These are phyloP conservation scores for Malania oleifera DNA, from an alignment of 164 flowering plant species.

Conservation along the genomic window DNA sequence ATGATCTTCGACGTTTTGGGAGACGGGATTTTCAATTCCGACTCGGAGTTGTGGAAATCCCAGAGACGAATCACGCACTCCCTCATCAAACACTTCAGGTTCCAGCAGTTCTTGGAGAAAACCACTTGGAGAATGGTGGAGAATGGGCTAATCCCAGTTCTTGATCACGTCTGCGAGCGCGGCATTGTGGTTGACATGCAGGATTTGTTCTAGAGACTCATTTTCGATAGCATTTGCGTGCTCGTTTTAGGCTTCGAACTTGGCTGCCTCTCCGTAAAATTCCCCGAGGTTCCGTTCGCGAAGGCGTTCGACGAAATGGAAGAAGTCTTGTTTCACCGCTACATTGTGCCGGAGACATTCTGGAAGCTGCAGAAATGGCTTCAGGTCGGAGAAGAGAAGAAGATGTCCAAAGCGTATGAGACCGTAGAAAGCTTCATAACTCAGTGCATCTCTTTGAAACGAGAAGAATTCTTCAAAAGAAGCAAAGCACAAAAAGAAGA, in stretches of 20 bases:
- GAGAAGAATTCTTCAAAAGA: conserved; percentile 17
- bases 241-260: conserved; percentile 31
- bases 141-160: conserved; percentile 19
- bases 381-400: conserved; percentile 35
- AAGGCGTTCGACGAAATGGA: conserved; percentile 30
- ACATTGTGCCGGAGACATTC: conserved; percentile 20
- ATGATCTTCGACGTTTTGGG: conserved; percentile 33
- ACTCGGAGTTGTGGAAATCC: no score
- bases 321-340: conserved; percentile 28
- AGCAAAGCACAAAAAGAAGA: no score
- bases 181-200: conserved; percentile 16
- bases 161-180: conserved; percentile 10
- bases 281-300: conserved; percentile 19
- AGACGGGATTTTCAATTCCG: conserved; percentile 40
- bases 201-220: conserved; percentile 23
- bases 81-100: not conserved
- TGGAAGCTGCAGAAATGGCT: conserved; percentile 46
- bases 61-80: no score
- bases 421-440: conserved; percentile 22
- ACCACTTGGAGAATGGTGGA: conserved; percentile 16
- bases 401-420: conserved; percentile 19
- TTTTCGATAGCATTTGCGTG: conserved; percentile 18
- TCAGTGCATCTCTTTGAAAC: conserved; percentile 14
- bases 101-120: conserved; percentile 14
- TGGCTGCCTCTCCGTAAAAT: conserved; percentile 18